Evolutionary conservation across 352 stramenopile species (phyloP).

Genomic region (Phytophthora multivora): DNA sequence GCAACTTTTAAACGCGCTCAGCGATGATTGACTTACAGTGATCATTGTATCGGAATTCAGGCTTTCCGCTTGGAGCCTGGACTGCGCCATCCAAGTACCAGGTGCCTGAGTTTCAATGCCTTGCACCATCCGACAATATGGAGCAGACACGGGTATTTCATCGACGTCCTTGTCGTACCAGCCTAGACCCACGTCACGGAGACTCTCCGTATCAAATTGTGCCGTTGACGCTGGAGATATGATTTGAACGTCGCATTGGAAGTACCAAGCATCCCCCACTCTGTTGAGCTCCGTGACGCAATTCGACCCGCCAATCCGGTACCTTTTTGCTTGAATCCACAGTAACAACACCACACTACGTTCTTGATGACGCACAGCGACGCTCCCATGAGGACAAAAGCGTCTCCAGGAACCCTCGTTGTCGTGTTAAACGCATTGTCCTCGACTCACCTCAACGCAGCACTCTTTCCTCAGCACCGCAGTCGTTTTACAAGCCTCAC

Average conservation of each 20-base stretch:
- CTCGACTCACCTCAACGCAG: neutral
- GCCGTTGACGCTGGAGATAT: neutral
- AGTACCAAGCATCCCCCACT: slow-evolving; percentile 1
- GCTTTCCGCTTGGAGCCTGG: too few relatives aligned
- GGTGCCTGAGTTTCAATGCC: too few relatives aligned
- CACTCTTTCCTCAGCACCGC: neutral
- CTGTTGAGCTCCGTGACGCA: slow-evolving; percentile 14
- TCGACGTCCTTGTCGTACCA: slow-evolving; percentile 13
- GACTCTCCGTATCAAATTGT: neutral
- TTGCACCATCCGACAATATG: too few relatives aligned
- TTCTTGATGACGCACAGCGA: slow-evolving; percentile 15
- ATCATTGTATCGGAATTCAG: too few relatives aligned
- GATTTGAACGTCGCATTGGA: slow-evolving; percentile 7
- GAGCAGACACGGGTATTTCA: too few relatives aligned
- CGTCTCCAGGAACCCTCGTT: too few relatives aligned
- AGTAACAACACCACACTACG: neutral
- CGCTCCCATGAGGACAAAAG: neutral
- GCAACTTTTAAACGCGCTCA: too few relatives aligned
- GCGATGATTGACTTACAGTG: too few relatives aligned
- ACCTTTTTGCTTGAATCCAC: neutral
- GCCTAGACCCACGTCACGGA: too few relatives aligned
- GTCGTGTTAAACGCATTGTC: too few relatives aligned
- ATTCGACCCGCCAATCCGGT: slow-evolving; percentile 12
- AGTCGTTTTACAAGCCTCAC: slow-evolving; percentile 10
- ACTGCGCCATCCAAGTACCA: too few relatives aligned